Evolutionary conservation across 495 filamentous ascomycete genomes (phyloP), one percentile per base, ranked within the genome.

Genomic region (Penicillium taxi): DNA sequence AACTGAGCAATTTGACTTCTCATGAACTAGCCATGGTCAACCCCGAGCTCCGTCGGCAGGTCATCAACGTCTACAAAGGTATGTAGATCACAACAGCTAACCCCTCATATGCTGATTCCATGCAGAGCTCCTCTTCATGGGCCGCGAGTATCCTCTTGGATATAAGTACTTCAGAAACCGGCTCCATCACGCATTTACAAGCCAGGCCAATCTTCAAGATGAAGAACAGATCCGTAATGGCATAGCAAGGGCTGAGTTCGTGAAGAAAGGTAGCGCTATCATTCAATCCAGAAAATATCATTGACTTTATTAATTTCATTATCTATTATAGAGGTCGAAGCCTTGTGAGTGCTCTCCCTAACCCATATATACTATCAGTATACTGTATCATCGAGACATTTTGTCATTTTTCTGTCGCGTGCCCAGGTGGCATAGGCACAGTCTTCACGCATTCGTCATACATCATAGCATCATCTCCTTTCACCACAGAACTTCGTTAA

Each of bases 51-150:
- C 76, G 88, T 30, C 69, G 73, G 32, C 78, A 94, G 54, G 91
- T 96, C 21, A 85, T 94, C 35, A 72, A 73, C 13, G 76, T 96
- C 34, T 98, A 98, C 69, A 96, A 94, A 79, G 84, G 89, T 85
- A 58, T 9, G 57, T 4, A 18, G 26, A 17, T 32, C 20, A 27
- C 31, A 35, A n/a, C 21, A 6, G 20, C 29, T 21, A 4, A 22
- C 11, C 18, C 12, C 11, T 2, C 32, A 20, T 14, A 20, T 9
- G 6, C 25, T 13, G 35, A 26, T 9, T 3, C 20, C 11, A 30
- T 32, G 23, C 44, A 91, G 87, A 94, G 44, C 77, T 96, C 14
- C 73, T 98, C 4, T 75, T 82, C 56, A 64, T 96, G 21, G 91
- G 91, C 30, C 74, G 78, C 17, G 80, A 88, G 24, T 96, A 96